Conservation (phyloP, 208 protist genomes). For the Borovskyia barvae region DNA sequence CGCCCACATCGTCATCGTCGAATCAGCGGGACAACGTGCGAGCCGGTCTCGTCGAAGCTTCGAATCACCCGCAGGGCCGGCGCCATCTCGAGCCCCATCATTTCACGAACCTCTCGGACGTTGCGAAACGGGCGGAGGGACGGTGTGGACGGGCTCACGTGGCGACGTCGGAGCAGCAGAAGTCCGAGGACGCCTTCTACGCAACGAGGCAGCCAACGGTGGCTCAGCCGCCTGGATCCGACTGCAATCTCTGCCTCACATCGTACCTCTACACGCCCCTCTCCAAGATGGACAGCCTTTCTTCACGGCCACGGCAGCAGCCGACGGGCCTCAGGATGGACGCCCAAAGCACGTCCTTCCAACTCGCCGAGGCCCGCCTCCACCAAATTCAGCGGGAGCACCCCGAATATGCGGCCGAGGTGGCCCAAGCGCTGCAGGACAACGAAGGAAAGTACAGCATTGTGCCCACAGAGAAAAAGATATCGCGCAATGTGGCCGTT, state of each 20-base stretch:
- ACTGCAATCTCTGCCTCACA: constrained; percentile 43
- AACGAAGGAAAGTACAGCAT: constrained; percentile 43
- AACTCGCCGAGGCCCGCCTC: constrained; percentile 56
- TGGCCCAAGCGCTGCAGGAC: constrained; percentile 23
- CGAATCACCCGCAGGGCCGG: constrained; percentile 7
- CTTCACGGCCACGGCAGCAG: constrained; percentile 2
- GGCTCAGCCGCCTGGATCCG: constrained; percentile 22
- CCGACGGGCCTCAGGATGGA: not conserved
- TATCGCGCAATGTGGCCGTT: constrained; percentile 39
- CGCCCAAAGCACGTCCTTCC: constrained; percentile 37
- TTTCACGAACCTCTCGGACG: constrained; percentile 58
- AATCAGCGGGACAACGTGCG: constrained; percentile 11
- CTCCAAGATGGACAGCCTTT: constrained; percentile 10
- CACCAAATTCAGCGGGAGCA: constrained; percentile 37
- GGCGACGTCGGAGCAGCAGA: constrained; percentile 17
- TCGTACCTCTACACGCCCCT: constrained; percentile 56
- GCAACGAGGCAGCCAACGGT: constrained; percentile 10
- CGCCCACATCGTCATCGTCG: no score
- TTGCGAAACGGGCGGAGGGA: constrained; percentile 61
- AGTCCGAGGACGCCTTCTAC: constrained; percentile 32
- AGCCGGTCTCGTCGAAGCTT: not conserved
- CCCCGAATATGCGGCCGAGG: constrained; percentile 27
- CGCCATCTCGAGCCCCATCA: constrained; percentile 62
- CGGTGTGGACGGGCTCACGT: constrained; percentile 50
- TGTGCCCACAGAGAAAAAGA: constrained; percentile 45